Percentiles rank a stretch among this genome's conserved stretches.
phyloP scores from a whole-genome alignment of 2,329 filamentous ascomycete species.

The Fusarium sp. region DNA sequence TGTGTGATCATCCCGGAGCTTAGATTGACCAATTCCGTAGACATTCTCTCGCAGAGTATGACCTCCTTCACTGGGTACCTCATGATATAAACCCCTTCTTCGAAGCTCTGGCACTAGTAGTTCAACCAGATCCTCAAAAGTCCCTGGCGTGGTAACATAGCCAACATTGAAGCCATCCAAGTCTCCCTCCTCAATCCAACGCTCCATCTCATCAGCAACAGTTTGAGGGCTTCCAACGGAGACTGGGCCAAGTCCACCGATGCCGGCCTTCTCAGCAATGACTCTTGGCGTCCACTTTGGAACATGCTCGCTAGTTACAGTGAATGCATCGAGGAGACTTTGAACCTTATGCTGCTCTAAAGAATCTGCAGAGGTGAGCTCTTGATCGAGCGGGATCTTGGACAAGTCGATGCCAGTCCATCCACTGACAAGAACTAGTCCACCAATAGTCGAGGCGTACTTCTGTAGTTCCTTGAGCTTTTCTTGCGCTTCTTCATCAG shows the following conservation, averaged over 20 bases:
- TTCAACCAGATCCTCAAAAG: slow-evolving; percentile 46
- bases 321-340: slow-evolving; percentile 58
- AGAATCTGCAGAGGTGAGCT: slow-evolving; percentile 63
- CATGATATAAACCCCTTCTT: slow-evolving; percentile 41
- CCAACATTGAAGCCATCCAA: slow-evolving; percentile 53
- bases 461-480: slow-evolving; percentile 61
- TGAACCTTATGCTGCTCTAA: slow-evolving; percentile 60
- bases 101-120: slow-evolving; percentile 44
- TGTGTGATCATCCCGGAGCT: slow-evolving; percentile 64
- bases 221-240: slow-evolving; percentile 50
- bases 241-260: slow-evolving; percentile 51
- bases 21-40: slow-evolving; percentile 66
- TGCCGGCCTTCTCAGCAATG: slow-evolving; percentile 51
- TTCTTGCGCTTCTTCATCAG: slow-evolving; percentile 60
- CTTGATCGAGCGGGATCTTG: slow-evolving; percentile 64
- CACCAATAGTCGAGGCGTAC: slow-evolving; percentile 62
- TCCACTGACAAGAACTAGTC: slow-evolving; percentile 63
- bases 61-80: slow-evolving; percentile 42
- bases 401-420: slow-evolving; percentile 69
- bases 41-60: slow-evolving; percentile 66
- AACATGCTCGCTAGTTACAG: slow-evolving; percentile 54
- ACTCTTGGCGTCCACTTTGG: slow-evolving; percentile 55
- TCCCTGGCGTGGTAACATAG: slow-evolving; percentile 54
- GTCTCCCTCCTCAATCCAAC: slow-evolving; percentile 54
- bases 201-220: slow-evolving; percentile 55